These are phyloP conservation scores for Lycium barbarum DNA, from an alignment of 257 asterid genomes.

Conservation along the genomic window DNA sequence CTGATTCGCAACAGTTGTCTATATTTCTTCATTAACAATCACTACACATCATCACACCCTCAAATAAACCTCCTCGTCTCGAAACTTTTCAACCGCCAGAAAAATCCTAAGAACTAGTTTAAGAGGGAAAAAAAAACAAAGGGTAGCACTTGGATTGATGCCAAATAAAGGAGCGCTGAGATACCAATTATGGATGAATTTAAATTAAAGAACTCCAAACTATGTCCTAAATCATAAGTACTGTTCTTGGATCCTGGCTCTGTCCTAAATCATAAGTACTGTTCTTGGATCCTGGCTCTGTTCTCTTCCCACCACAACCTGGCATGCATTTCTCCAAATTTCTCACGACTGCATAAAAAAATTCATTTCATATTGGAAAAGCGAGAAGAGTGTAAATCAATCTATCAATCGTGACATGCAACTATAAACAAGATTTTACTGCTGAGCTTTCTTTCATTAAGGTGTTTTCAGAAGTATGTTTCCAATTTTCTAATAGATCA, in stretches of 20 bases:
- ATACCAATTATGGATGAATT: background rate
- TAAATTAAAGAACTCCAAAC: background rate
- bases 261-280: constrained; percentile 75
- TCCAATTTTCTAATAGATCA: background rate
- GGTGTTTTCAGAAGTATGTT: background rate
- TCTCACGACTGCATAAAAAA: constrained; percentile 79
- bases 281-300: constrained; percentile 86
- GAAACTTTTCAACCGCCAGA: background rate
- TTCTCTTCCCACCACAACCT: constrained; percentile 97
- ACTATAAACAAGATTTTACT: background rate
- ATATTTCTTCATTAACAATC: background rate
- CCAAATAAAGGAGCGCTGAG: background rate
- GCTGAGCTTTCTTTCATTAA: background rate
- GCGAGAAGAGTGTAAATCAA: background rate
- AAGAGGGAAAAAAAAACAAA: constrained; percentile 13
- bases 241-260: constrained; percentile 87
- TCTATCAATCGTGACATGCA: background rate
- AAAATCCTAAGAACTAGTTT: background rate
- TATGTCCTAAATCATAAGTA: constrained; percentile 60
- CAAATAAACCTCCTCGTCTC: background rate
- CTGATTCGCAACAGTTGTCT: background rate
- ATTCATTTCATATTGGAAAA: background rate
- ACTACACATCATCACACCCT: constrained; percentile 20
- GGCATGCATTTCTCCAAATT: constrained; percentile 90
- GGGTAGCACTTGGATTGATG: background rate